A percentile compares a stretch with the other conserved stretches of the same genome.
Conservation (phyloP, 495 filamentous ascomycete genomes). For the Physcia stellaris region DNA sequence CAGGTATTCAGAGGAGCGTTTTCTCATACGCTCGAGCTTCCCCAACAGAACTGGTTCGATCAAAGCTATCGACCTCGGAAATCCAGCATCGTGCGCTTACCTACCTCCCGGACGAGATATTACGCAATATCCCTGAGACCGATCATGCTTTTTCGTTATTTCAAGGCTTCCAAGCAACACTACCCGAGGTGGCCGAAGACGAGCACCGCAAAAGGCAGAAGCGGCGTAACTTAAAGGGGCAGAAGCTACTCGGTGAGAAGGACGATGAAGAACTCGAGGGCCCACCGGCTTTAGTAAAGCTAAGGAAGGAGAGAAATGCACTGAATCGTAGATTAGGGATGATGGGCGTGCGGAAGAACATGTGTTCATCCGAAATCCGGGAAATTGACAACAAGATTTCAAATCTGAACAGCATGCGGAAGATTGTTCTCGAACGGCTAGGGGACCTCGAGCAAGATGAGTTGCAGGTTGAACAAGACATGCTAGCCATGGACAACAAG, state of each 20-base stretch:
- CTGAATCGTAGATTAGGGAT: constrained; percentile 78
- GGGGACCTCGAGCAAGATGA: constrained; percentile 89
- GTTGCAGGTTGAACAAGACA: constrained; percentile 72
- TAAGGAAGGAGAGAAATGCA: constrained; percentile 64
- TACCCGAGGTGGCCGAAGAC: constrained; percentile 56
- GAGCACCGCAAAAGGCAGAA: constrained; percentile 52
- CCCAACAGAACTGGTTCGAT: constrained; percentile 83
- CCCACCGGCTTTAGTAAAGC: constrained; percentile 48
- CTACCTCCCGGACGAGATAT: constrained; percentile 80
- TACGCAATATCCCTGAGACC: constrained; percentile 73
- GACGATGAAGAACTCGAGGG: constrained; percentile 34
- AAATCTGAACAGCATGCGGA: constrained; percentile 85
- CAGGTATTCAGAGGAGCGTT: constrained; percentile 71
- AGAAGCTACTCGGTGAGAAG: constrained; percentile 56
- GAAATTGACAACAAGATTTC: constrained; percentile 96
- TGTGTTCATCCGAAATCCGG: constrained; percentile 90
- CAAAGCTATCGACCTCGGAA: constrained; percentile 78
- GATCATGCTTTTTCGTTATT: constrained; percentile 83
- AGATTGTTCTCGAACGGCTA: constrained; percentile 80
- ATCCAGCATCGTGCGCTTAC: constrained; percentile 89
- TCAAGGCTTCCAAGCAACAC: constrained; percentile 85
- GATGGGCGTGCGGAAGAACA: constrained; percentile 87
- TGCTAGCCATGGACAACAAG: constrained; percentile 70
- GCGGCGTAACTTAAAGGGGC: constrained; percentile 53
- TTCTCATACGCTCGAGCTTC: constrained; percentile 79